Percentiles rank a stretch among this genome's conserved stretches.
Evolutionary conservation across 2,329 filamentous ascomycete species (phyloP).

Genomic region (Colletotrichum sp.): DNA sequence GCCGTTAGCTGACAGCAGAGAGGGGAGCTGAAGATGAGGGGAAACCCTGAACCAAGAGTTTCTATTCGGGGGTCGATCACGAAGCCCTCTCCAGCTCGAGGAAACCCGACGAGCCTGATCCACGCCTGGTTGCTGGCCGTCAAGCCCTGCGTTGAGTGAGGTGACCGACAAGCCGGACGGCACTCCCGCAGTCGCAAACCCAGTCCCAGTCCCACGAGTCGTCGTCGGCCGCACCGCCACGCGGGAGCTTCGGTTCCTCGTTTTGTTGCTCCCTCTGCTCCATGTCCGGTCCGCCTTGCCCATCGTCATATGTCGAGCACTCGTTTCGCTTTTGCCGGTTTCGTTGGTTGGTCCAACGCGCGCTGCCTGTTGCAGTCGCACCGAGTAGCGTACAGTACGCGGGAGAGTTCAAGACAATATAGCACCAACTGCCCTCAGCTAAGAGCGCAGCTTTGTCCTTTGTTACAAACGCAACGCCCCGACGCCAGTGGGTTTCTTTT

Average conservation of each 20-base stretch:
- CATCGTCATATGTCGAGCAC: neutral
- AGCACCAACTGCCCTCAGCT: neutral
- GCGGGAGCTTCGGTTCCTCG: slow-evolving; percentile 1
- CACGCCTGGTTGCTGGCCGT: neutral
- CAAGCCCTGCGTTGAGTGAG: neutral
- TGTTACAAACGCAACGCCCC: slow-evolving; percentile 11
- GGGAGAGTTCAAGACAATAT: neutral
- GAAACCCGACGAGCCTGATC: slow-evolving; percentile 2
- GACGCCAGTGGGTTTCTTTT: neutral
- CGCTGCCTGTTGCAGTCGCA: neutral
- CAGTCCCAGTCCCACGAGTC: neutral
- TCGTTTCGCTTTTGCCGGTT: neutral
- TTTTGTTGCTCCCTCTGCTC: neutral
- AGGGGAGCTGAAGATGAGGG: slow-evolving; percentile 13
- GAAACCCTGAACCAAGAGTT: slow-evolving; percentile 12
- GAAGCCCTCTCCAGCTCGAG: neutral
- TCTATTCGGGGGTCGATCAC: slow-evolving; percentile 8
- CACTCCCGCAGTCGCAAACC: neutral
- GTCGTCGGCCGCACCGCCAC: neutral
- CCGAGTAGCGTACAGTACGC: neutral
- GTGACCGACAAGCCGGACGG: neutral
- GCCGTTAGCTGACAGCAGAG: neutral
- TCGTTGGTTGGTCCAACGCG: neutral
- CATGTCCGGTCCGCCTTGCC: neutral
- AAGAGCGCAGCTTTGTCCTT: neutral